Base-by-base conservation (phyloP, 306 rosid species). In the Gastrolobium bilobum region DNA sequence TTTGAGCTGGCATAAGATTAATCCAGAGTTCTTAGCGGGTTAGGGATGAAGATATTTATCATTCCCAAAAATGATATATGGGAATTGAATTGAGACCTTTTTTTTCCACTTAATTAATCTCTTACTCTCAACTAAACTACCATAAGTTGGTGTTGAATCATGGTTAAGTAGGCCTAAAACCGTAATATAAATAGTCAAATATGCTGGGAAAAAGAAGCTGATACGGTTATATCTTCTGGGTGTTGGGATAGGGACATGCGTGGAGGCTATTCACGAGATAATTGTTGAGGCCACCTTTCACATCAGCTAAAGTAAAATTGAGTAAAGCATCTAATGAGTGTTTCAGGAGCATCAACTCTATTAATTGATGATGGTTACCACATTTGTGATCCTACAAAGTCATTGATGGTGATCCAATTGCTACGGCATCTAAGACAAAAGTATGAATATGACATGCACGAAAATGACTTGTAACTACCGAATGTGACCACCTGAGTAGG, bases 381-480 rank as follows among this genome's bases (percentile, higher is more conserved):
- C 62, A 29, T 4, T 20, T 1, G 5, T 78, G 69, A 35, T 39
- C 5, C 29, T 13, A 60, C 26, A 50, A 34, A 60, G 35, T 6
- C 2, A 46, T 60, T 0, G 52, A 46, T 5, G 58, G n/a, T 66
- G 58, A 20, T 52, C 15, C 47, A n/a, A 48, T 57, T 58, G 39
- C 8, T 53, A 81, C 38, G 58, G 72, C 59, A 57, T 46, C 56
- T 4, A 31, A 6, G 48, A 34, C 42, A 30, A 57, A 60, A 20
- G 33, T 54, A 35, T 58, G 15, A 50, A 26, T 3, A 42, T 5
- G 40, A 42, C 84, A 2, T 2, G 26, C 31, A 35, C 0, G 71
- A 81, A 35, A 75, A 40, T 38, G 78, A 82, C 85, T 14, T 7
- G 2, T 60, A 76, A 75, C 68, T 1, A 48, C 74, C 35, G 10